Evolutionary conservation across 768 basidiomycete species (phyloP).

Genomic region (Ramaria sp.): DNA sequence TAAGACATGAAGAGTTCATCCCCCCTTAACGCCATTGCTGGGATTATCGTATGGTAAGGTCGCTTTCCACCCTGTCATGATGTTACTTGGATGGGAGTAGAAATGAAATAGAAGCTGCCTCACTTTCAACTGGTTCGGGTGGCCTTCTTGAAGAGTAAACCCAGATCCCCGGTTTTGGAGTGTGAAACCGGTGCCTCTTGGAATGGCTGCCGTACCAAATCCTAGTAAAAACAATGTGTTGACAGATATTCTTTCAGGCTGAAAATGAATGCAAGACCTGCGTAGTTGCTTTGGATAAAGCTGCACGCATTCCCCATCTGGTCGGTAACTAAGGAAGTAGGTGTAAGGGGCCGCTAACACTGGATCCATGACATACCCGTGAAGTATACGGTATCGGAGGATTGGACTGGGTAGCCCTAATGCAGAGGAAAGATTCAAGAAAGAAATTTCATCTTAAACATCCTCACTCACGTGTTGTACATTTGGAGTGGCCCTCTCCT

Average conservation of each 20-base stretch:
- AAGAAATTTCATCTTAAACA: background rate
- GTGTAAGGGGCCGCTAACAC: background rate
- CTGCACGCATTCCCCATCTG: conserved; percentile 88
- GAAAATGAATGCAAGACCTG: conserved; percentile 34
- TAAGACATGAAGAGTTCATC: conserved; percentile 81
- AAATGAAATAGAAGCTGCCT: background rate
- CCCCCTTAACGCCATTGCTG: conserved; percentile 69
- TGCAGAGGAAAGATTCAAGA: background rate
- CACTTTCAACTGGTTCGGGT: conserved; percentile 79
- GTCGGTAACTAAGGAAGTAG: conserved; percentile 47
- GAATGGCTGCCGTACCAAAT: conserved; percentile 89
- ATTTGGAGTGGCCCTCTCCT: conserved; percentile 48
- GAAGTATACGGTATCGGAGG: conserved; percentile 93
- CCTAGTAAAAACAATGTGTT: conserved; percentile 29
- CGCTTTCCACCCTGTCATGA: conserved; percentile 62
- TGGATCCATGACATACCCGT: conserved; percentile 43
- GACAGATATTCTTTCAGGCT: background rate
- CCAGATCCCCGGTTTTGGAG: conserved; percentile 89
- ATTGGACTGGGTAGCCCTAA: conserved; percentile 72
- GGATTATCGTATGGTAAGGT: conserved; percentile 90
- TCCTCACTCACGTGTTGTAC: conserved; percentile 49
- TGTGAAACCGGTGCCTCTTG: conserved; percentile 92
- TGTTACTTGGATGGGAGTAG: background rate
- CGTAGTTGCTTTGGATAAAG: conserved; percentile 82
- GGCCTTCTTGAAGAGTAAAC: conserved; percentile 69